Conservation (phyloP, 169 alveolate species). For the Babesia sp. region DNA sequence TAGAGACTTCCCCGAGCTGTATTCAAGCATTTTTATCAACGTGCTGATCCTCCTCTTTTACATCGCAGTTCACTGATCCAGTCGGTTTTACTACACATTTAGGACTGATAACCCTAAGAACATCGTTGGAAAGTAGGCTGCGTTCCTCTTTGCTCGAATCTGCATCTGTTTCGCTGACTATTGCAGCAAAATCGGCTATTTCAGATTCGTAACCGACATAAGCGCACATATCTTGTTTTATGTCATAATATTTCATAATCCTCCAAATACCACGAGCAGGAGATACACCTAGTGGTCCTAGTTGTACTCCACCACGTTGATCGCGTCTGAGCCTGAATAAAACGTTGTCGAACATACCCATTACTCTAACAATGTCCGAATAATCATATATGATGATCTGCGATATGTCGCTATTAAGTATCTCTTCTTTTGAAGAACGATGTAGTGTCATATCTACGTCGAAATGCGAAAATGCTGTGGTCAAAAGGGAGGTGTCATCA, state of each 20-base stretch:
- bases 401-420: constrained; percentile 3
- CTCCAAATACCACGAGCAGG: constrained; percentile 15
- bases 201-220: constrained; percentile 18
- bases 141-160: background rate
- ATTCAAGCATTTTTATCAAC: no score
- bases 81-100: background rate
- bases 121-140: background rate
- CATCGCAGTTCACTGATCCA: no score
- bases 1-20: no score
- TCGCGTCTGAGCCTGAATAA: background rate
- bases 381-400: background rate
- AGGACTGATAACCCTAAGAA: background rate
- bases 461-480: background rate
- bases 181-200: background rate
- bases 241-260: background rate
- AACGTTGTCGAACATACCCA: background rate
- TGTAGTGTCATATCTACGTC: background rate
- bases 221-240: background rate
- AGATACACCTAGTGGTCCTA: constrained; percentile 40
- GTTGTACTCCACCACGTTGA: background rate
- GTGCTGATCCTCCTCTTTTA: no score
- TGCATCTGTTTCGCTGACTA: background rate
- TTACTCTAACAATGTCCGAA: background rate
- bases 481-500: background rate
- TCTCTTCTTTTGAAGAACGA: background rate